These are phyloP conservation scores for Arxiozyma slooffiae DNA, from an alignment of 1,139 yeast species.

Conservation along the genomic window DNA sequence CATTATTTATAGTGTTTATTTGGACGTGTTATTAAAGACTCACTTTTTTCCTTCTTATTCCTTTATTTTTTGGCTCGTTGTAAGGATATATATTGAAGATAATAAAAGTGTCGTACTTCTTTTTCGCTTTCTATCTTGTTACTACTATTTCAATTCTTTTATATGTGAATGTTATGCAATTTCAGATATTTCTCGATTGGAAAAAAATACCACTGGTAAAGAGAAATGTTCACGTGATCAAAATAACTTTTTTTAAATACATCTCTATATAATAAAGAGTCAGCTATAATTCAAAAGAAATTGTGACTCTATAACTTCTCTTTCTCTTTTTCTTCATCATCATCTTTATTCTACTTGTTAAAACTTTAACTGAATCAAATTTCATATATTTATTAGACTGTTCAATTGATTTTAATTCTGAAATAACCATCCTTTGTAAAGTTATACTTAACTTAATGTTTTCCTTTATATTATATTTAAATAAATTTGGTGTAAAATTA, in stretches of 20 bases:
- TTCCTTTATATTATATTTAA: slow-evolving; percentile 14
- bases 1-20: slow-evolving; percentile 7
- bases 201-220: background rate
- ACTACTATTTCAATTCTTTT: background rate
- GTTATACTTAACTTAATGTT: slow-evolving; percentile 15
- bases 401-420: slow-evolving; percentile 7
- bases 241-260: background rate
- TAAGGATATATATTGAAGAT: too few species aligned
- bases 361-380: slow-evolving; percentile 1
- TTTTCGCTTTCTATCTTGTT: background rate
- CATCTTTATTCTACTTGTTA: background rate
- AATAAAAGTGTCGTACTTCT: too few species aligned
- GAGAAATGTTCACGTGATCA: background rate
- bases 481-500: slow-evolving; percentile 17
- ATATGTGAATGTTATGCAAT: background rate
- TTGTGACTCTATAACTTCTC: slow-evolving; percentile 4
- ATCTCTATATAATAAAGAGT: background rate
- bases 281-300: slow-evolving; percentile 5
- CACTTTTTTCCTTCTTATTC: background rate
- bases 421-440: slow-evolving; percentile 12
- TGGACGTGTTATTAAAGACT: background rate
- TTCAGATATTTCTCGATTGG: background rate
- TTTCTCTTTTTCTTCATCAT: slow-evolving; percentile 6
- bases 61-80: background rate
- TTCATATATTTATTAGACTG: background rate